Evolutionary conservation across 495 filamentous ascomycete species (phyloP).

Genomic region (Aspergillus biplanus): DNA sequence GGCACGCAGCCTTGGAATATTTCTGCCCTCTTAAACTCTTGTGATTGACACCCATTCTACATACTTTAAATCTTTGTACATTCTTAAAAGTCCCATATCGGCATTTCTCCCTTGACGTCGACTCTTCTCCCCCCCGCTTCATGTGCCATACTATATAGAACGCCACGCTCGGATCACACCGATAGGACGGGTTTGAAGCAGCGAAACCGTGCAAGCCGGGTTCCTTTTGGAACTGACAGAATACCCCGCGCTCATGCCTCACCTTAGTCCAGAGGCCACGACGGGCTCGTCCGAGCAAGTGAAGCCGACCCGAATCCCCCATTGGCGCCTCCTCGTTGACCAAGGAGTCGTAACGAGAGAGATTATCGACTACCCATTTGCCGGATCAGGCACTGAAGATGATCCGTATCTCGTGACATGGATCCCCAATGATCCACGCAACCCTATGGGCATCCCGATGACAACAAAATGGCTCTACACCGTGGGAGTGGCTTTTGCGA

Average conservation of each 20-base stretch:
- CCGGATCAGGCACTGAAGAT: constrained; percentile 64
- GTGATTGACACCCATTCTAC: no score
- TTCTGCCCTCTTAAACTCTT: no score
- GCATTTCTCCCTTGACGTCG: no score
- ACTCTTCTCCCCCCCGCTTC: no score
- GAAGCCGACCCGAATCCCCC: constrained; percentile 28
- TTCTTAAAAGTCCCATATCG: no score
- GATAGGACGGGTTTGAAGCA: no score
- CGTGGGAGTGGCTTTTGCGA: constrained; percentile 59
- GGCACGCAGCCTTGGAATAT: neutral
- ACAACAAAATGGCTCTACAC: constrained; percentile 69
- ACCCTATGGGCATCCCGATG: constrained; percentile 52
- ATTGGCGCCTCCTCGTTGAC: constrained; percentile 40
- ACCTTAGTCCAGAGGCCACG: neutral
- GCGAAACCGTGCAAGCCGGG: no score
- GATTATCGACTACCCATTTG: constrained; percentile 57
- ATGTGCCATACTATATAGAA: no score
- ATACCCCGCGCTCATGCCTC: neutral
- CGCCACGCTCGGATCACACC: no score
- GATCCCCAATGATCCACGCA: constrained; percentile 64
- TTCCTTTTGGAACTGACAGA: neutral
- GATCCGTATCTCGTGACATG: constrained; percentile 72
- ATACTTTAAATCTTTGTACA: no score
- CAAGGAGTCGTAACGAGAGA: constrained; percentile 48
- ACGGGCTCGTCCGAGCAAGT: constrained; percentile 9